Conservation (phyloP, 306 rosid genomes). For the Ziziphus jujuba region DNA sequence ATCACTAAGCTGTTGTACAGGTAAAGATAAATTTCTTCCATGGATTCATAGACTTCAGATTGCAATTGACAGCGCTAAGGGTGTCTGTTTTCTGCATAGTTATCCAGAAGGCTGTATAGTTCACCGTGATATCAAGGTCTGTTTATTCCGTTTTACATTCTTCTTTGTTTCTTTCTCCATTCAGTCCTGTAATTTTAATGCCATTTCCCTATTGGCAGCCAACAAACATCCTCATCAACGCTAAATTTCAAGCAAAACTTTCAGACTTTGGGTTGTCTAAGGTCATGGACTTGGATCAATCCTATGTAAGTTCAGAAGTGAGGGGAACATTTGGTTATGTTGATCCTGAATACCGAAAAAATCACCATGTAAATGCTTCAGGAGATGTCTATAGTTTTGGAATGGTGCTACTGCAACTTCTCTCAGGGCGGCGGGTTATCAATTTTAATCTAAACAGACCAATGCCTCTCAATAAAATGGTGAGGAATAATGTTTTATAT, state of each 20-base stretch:
- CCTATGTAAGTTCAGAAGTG: conserved; percentile 66
- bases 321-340: conserved; percentile 75
- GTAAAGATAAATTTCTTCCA: conserved; percentile 46
- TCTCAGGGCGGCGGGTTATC: conserved; percentile 60
- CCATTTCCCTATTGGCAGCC: conserved; percentile 43
- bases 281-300: conserved; percentile 56
- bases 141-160: background rate
- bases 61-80: conserved; percentile 59
- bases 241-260: conserved; percentile 58
- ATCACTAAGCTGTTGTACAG: conserved; percentile 30
- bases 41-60: conserved; percentile 61
- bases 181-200: conserved; percentile 4
- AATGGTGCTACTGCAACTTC: conserved; percentile 57
- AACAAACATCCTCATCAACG: conserved; percentile 57
- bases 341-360: conserved; percentile 61
- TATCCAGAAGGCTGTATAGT: conserved; percentile 60
- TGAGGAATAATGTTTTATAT: conserved; percentile 19
- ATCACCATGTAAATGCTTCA: conserved; percentile 62
- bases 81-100: conserved; percentile 66
- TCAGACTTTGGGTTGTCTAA: conserved; percentile 69
- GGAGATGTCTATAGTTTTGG: conserved; percentile 75
- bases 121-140: conserved; percentile 73
- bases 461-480: conserved; percentile 53
- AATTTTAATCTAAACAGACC: conserved; percentile 41
- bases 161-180: background rate